These are phyloP conservation scores for Hypoxylon sp. DNA, from an alignment of 2,329 filamentous ascomycete genomes.

Conservation along the genomic window DNA sequence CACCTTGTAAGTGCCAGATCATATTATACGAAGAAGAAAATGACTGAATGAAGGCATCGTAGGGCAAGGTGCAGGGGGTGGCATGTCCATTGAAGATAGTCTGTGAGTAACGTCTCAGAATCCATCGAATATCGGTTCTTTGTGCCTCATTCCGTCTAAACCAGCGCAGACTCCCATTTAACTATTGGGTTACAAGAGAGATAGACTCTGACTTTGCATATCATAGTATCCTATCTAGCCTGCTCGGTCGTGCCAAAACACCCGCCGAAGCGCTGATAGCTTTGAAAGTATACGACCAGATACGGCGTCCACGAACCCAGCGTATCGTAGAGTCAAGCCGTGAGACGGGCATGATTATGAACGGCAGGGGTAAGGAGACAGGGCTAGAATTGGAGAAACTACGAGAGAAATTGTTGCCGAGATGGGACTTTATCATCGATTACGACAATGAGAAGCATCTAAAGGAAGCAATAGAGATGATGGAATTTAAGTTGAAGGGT, in stretches of 20 bases:
- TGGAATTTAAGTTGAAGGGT: constrained; percentile 34
- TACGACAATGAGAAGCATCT: constrained; percentile 44
- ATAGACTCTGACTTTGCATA: not conserved
- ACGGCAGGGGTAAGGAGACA: constrained; percentile 24
- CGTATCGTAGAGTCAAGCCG: constrained; percentile 47
- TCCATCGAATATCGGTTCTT: no score
- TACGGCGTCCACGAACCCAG: constrained; percentile 46
- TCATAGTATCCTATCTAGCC: constrained; percentile 35
- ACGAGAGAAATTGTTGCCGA: constrained; percentile 24
- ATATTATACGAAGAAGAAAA: not conserved
- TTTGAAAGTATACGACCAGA: constrained; percentile 42
- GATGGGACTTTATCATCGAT: constrained; percentile 48
- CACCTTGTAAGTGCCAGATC: constrained; percentile 30
- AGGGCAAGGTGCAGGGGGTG: constrained; percentile 44
- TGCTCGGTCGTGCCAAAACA: constrained; percentile 38
- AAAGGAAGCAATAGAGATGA: constrained; percentile 40
- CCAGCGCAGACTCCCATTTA: not conserved
- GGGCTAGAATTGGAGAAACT: constrained; percentile 26
- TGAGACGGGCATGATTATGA: constrained; percentile 39
- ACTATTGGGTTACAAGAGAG: not conserved
- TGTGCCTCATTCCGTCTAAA: no score
- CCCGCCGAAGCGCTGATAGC: constrained; percentile 35
- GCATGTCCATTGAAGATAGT: constrained; percentile 48
- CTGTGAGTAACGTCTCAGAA: constrained; percentile 13
- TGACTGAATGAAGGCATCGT: not conserved